phyloP scores from a whole-genome alignment of 2,329 filamentous ascomycete genomes.

The Colletotrichum echinochloae region DNA sequence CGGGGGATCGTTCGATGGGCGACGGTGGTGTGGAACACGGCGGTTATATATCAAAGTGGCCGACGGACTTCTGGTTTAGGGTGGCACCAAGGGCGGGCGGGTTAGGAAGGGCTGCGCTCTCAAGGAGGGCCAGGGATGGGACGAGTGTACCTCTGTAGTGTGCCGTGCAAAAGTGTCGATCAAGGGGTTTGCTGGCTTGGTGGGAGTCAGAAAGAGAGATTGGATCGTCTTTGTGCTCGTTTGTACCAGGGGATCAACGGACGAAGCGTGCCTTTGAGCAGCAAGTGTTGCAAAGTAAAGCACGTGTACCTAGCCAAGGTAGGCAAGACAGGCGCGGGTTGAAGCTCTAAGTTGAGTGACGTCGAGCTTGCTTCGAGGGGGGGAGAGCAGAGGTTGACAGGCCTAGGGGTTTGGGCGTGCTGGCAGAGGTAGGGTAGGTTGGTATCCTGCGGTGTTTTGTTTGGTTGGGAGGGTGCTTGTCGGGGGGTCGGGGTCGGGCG shows the following conservation, averaged over 20 bases:
- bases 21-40: slow-evolving; percentile 28
- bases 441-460: slow-evolving; percentile 18
- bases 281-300: slow-evolving; percentile 26
- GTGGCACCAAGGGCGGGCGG: slow-evolving; percentile 37
- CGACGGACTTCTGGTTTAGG: slow-evolving; percentile 40
- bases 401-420: slow-evolving; percentile 31
- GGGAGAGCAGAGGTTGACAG: slow-evolving; percentile 18
- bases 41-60: slow-evolving; percentile 38
- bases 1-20: slow-evolving; percentile 36
- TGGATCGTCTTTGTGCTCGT: slow-evolving; percentile 31
- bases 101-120: slow-evolving; percentile 36
- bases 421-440: slow-evolving; percentile 9
- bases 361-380: slow-evolving; percentile 25
- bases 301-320: neutral
- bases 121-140: slow-evolving; percentile 35
- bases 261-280: slow-evolving; percentile 25
- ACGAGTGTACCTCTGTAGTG: slow-evolving; percentile 34
- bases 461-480: slow-evolving; percentile 30
- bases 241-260: slow-evolving; percentile 35
- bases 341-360: slow-evolving; percentile 39
- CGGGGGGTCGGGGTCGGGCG: neutral
- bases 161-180: slow-evolving; percentile 36
- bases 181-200: slow-evolving; percentile 40
- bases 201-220: slow-evolving; percentile 27
- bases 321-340: slow-evolving; percentile 12